phyloP scores from a whole-genome alignment of 805 yeast species.

The Groenewaldozyma salmanticensis region DNA sequence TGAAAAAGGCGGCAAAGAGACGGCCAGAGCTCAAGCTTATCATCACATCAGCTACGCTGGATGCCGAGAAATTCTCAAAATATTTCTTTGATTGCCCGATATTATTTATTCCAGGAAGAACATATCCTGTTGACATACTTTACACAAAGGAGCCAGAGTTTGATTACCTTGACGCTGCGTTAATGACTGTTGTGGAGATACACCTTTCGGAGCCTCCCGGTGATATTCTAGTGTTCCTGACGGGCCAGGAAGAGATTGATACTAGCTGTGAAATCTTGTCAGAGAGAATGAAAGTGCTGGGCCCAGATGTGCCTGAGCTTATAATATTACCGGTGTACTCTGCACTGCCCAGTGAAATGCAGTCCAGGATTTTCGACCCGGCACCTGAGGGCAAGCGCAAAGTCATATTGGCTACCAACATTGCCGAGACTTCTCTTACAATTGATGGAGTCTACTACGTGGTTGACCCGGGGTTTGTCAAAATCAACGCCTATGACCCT shows the following conservation, averaged over 20 bases:
- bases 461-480: slow-evolving; percentile 90
- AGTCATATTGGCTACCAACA: slow-evolving; percentile 89
- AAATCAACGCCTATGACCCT: slow-evolving; percentile 84
- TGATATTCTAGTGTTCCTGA: slow-evolving; percentile 80
- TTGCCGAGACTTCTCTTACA: slow-evolving; percentile 94
- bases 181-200: slow-evolving; percentile 78
- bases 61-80: slow-evolving; percentile 75
- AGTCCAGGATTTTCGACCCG: slow-evolving; percentile 72
- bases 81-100: slow-evolving; percentile 82
- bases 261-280: slow-evolving; percentile 62
- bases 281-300: slow-evolving; percentile 52
- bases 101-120: slow-evolving; percentile 81
- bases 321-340: slow-evolving; percentile 84
- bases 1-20: slow-evolving; percentile 55
- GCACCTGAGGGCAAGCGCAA: slow-evolving; percentile 74
- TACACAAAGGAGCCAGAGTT: slow-evolving; percentile 85
- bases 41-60: slow-evolving; percentile 91
- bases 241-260: slow-evolving; percentile 97
- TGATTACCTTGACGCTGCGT: slow-evolving; percentile 81
- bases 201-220: slow-evolving; percentile 56
- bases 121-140: slow-evolving; percentile 82
- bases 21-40: slow-evolving; percentile 66
- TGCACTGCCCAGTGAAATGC: slow-evolving; percentile 78
- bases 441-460: slow-evolving; percentile 94
- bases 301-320: slow-evolving; percentile 49